Evolutionary conservation across 495 filamentous ascomycete species (phyloP), one percentile per base, ranked within the genome.

Genomic region (Clavariopsis aquatica): DNA sequence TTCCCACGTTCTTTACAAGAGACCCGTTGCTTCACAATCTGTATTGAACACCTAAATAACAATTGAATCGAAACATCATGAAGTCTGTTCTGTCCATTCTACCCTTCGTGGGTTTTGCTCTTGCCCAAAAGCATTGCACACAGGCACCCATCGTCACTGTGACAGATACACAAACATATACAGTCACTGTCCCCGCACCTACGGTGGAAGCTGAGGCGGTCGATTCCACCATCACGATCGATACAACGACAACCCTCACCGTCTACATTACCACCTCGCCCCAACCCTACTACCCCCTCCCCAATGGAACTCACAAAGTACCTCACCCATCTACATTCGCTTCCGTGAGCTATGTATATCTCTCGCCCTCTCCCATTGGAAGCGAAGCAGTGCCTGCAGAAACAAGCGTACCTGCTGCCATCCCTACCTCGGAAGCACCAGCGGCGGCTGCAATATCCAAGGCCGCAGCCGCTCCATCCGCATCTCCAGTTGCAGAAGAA

Each of bases 41-140:
- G 53, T 64, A 52, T 64, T 64, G 60, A 64, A 57, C 49, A 34
- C 57, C 36, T 15, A 26, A 23, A 13, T 43, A 29, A 57, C 31
- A 31, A 27, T 57, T 20, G 46, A 55, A 43, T 43, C 38, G 15
- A 43, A n/a, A 43, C 36, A 63, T 58, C 23, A 70, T 70, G 67
- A 70, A 66, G 52, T 62, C 62, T 17, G 12, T 70, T 28, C 26
- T 63, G 4, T 23, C 31, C 26, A 17, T 59, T 12, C 26, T 56
- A 7, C 57, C 67, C 51, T n/a, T 62, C 41, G 20, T 66, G n/a
- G 58, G 67, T 36, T 36, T 70, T 52, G 59, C 36, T 6, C 13
- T 52, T 36, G 57, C 67, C 5, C 17, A 57, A 22, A 6, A 53
- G 24, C 46, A 19, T 2, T 59, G 67, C 46, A 9, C 45, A 23